Evolutionary conservation across 202 grass and related monocot species (phyloP).

Genomic region (Panicum hallii): DNA sequence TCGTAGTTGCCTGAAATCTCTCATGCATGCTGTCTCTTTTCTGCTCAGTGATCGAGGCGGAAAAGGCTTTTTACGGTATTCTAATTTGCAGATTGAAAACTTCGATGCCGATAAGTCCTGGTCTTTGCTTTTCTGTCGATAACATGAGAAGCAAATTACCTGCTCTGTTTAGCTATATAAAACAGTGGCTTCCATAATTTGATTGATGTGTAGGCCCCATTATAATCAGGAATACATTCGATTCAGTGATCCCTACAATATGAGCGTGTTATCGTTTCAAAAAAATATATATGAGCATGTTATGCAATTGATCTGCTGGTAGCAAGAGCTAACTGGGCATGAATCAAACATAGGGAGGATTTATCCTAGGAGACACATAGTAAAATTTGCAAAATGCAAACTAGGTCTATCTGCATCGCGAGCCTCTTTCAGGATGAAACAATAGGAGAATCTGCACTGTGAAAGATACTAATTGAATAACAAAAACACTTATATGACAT

Average conservation of each 20-base stretch:
- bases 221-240: too few species aligned
- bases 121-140: not conserved
- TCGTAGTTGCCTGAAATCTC: not conserved
- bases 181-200: not conserved
- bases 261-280: not conserved
- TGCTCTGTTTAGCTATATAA: not conserved
- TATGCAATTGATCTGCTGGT: not conserved
- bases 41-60: not conserved
- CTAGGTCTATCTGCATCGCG: not conserved
- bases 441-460: not conserved
- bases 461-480: not conserved
- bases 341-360: not conserved
- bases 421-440: not conserved
- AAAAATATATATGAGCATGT: not conserved
- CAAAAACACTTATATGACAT: not conserved
- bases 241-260: not conserved
- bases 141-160: not conserved
- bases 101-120: not conserved
- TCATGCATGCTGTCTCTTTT: not conserved
- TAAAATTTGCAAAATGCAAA: not conserved
- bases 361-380: not conserved
- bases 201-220: not conserved
- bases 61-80: not conserved
- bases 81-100: not conserved
- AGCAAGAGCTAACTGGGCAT: not conserved